Evolutionary conservation across 139 green algal species (phyloP).

Genomic region (Coelastrella sp.): DNA sequence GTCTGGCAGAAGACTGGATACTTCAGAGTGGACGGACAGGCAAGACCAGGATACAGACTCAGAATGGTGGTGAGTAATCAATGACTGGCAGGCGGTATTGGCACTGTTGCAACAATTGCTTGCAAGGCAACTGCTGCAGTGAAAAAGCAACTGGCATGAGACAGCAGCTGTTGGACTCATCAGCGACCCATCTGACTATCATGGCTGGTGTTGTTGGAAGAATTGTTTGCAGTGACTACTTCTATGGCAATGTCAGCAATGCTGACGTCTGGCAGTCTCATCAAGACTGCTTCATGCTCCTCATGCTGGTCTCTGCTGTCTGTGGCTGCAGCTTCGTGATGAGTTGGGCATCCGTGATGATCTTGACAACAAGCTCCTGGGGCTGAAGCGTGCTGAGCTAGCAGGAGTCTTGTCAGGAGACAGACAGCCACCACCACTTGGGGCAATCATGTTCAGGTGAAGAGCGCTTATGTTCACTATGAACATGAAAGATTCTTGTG

Average conservation of each 20-base stretch:
- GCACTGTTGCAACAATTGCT: no score
- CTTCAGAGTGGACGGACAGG: slow-evolving; percentile 30
- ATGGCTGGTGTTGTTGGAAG: no score
- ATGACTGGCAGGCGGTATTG: no score
- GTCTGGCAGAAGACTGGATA: slow-evolving; percentile 27
- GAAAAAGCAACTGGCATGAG: not conserved
- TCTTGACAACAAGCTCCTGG: slow-evolving; percentile 23
- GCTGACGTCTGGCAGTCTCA: no score
- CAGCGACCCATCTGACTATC: no score
- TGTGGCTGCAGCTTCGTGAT: slow-evolving; percentile 29
- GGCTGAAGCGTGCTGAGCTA: slow-evolving; percentile 44
- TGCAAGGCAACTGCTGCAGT: not conserved
- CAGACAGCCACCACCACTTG: not conserved
- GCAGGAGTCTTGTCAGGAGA: slow-evolving; percentile 12
- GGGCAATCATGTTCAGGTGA: slow-evolving; percentile 33
- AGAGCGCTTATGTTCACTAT: not conserved
- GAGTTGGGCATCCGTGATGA: slow-evolving; percentile 31
- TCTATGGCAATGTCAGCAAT: no score
- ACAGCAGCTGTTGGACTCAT: no score
- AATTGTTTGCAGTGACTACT: no score
- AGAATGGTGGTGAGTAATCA: slow-evolving; percentile 35
- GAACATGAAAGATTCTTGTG: no score
- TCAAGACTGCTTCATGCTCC: no score
- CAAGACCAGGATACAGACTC: slow-evolving; percentile 38
- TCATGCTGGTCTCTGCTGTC: not conserved